Base-by-base conservation (phyloP, 2,329 filamentous ascomycete species). In the Paraphaeosphaeria sporulosa region DNA sequence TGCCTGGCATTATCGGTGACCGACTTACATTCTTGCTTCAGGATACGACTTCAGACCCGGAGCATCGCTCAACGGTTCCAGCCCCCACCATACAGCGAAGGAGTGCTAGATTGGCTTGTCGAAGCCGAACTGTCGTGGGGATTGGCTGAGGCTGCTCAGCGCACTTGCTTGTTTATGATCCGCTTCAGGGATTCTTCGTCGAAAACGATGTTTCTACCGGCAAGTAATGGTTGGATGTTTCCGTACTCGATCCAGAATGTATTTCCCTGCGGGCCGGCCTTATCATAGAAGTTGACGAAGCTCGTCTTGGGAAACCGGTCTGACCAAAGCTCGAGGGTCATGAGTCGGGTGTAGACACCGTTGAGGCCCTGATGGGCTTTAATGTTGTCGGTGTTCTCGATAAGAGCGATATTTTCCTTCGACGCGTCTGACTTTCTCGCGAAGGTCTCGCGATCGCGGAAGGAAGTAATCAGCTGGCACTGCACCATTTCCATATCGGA, bases 221-320 rank as follows among this genome's bases (percentile, higher is more conserved):
- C 25, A n/a, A 6, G 19, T 48, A 62, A 71, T 12, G 25, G 2
- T 4, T 43, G 32, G 38, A 73, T 62, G 48, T 68, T 36, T 25
- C 61, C 23, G 52, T 60, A 64, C 60, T 72, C 69, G 50, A 72
- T 63, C 2, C 44, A 10, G 40, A 63, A 61, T 3, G 1, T 49
- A 27, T 15, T 64, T 27, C 6, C 25, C 25, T 27, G 25, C 6
- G 25, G 25, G 3, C 25, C 25, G 25, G 25, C 25, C 25, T 27
- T 58, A 0, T 15, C 25, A 2, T 55, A 59, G 43, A 69, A 58
- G 40, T 71, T 71, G 53, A 72, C 47, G 46, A 65, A 71, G 25
- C 64, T 67, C 13, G 62, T 57, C 49, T 63, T 69, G 13, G 8
- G 15, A 48, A 71, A 71, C 15, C 32, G 55, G 23, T 36, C 61